Conservation (phyloP, 2,329 filamentous ascomycete genomes). For the Cladosporium velox region DNA sequence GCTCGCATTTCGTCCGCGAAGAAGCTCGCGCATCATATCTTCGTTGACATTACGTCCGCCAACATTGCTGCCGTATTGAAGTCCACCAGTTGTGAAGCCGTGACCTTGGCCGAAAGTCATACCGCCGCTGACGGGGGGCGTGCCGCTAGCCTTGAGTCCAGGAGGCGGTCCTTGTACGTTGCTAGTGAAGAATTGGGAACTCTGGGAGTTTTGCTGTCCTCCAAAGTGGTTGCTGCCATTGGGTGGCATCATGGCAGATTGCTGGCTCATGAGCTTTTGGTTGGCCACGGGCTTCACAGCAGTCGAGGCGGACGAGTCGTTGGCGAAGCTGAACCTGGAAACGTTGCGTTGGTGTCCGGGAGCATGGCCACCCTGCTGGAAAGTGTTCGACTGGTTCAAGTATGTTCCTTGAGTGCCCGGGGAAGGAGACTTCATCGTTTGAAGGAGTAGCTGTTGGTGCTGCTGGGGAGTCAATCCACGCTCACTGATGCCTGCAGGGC, state of each 20-base stretch:
- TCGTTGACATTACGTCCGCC: conserved; percentile 69
- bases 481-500: conserved; percentile 62
- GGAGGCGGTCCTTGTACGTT: conserved; percentile 92
- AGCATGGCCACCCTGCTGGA: conserved; percentile 52
- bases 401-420: conserved; percentile 44
- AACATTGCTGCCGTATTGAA: conserved; percentile 58
- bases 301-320: conserved; percentile 64
- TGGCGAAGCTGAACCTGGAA: conserved; percentile 85
- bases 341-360: conserved; percentile 76
- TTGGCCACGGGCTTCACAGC: conserved; percentile 77
- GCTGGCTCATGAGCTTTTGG: conserved; percentile 78
- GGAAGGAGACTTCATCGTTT: conserved; percentile 52
- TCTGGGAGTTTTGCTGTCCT: conserved; percentile 57
- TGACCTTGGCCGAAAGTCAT: conserved; percentile 90
- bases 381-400: conserved; percentile 43
- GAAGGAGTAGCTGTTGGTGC: conserved; percentile 67
- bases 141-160: conserved; percentile 91
- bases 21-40: conserved; percentile 78
- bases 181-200: conserved; percentile 75
- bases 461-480: conserved; percentile 81
- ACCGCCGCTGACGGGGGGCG: conserved; percentile 76
- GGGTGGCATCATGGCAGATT: conserved; percentile 79
- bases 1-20: conserved; percentile 54
- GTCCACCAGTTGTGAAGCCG: conserved; percentile 69
- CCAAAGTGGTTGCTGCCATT: conserved; percentile 46